phyloP scores from a whole-genome alignment of 2,329 filamentous ascomycete species.

The Rasamsonia emersonii region DNA sequence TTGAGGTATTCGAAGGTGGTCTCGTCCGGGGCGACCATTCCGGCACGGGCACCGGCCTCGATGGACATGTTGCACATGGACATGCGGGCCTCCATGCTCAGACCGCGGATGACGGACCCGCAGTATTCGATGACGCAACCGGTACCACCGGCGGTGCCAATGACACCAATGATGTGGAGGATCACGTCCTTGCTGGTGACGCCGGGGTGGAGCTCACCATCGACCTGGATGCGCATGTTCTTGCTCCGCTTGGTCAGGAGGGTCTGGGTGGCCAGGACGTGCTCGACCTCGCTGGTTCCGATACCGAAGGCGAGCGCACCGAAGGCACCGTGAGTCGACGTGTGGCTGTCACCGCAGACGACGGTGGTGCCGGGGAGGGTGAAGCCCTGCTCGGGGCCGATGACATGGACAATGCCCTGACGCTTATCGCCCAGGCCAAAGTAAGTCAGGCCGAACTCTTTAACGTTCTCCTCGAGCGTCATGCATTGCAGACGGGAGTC shows the following conservation, averaged over 20 bases:
- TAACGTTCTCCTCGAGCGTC: slow-evolving; percentile 95
- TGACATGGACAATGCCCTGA: slow-evolving; percentile 97
- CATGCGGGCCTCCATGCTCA: slow-evolving; percentile 98
- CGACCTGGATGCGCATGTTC: slow-evolving; percentile 96
- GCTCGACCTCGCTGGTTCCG: slow-evolving; percentile 95
- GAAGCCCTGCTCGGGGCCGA: slow-evolving; percentile 97
- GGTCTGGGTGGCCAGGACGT: slow-evolving; percentile 93
- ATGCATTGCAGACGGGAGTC: slow-evolving; percentile 91
- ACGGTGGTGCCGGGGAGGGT: slow-evolving; percentile 94
- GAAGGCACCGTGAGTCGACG: slow-evolving; percentile 95
- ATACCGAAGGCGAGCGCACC: slow-evolving; percentile 93
- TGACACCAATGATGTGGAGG: slow-evolving; percentile 83
- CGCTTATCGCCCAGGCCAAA: slow-evolving; percentile 94
- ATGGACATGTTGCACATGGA: slow-evolving; percentile 99
- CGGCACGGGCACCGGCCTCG: slow-evolving; percentile 87
- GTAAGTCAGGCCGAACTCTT: slow-evolving; percentile 92
- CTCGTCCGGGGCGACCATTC: slow-evolving; percentile 94
- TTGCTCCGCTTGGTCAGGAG: slow-evolving; percentile 91
- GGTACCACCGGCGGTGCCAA: slow-evolving; percentile 91
- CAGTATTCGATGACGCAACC: slow-evolving; percentile 96
- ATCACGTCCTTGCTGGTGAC: slow-evolving; percentile 96
- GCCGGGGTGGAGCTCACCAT: slow-evolving; percentile 79
- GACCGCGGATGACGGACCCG: slow-evolving; percentile 76
- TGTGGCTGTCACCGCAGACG: slow-evolving; percentile 96
- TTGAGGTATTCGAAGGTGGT: slow-evolving; percentile 93